Conservation (phyloP, 2,329 filamentous ascomycete genomes). For the Ophiobolus disseminans region DNA sequence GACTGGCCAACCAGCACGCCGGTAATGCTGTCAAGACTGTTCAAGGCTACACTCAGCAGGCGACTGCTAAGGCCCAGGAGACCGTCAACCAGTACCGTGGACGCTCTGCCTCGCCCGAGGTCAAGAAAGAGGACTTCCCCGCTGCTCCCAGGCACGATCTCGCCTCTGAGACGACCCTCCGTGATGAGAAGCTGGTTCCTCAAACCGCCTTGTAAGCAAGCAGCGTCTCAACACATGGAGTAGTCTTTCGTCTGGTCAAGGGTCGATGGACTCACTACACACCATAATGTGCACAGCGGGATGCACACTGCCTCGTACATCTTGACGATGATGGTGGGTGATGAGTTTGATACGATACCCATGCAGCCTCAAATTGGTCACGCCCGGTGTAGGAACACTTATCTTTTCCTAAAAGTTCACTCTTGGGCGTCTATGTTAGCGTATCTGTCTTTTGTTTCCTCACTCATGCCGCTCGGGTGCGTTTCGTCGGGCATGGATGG, state of each 20-base stretch:
- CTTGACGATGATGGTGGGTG: slow-evolving; percentile 31
- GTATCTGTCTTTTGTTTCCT: slow-evolving; percentile 24
- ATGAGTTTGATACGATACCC: slow-evolving; percentile 28
- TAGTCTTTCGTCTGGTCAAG: too few relatives aligned
- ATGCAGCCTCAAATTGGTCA: slow-evolving; percentile 40
- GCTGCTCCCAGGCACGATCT: slow-evolving; percentile 36
- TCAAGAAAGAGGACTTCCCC: slow-evolving; percentile 44
- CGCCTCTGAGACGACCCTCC: too few relatives aligned
- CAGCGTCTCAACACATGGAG: not conserved
- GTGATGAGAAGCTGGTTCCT: slow-evolving; percentile 27
- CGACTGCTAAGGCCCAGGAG: slow-evolving; percentile 66
- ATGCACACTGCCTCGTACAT: slow-evolving; percentile 14
- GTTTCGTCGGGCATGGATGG: slow-evolving; percentile 22
- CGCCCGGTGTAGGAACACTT: slow-evolving; percentile 28
- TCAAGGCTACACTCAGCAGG: slow-evolving; percentile 66
- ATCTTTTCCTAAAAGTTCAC: slow-evolving; percentile 37
- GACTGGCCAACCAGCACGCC: slow-evolving; percentile 66
- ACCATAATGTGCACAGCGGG: not conserved
- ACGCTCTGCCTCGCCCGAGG: slow-evolving; percentile 46
- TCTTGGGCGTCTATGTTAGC: slow-evolving; percentile 28
- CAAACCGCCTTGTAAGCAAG: slow-evolving; percentile 42
- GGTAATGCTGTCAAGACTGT: slow-evolving; percentile 64
- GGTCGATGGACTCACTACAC: not conserved
- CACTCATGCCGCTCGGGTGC: slow-evolving; percentile 10
- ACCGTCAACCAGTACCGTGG: slow-evolving; percentile 50